These are phyloP conservation scores for Protomyces pachydermus DNA, from an alignment of 1,139 yeast genomes.

Conservation along the genomic window DNA sequence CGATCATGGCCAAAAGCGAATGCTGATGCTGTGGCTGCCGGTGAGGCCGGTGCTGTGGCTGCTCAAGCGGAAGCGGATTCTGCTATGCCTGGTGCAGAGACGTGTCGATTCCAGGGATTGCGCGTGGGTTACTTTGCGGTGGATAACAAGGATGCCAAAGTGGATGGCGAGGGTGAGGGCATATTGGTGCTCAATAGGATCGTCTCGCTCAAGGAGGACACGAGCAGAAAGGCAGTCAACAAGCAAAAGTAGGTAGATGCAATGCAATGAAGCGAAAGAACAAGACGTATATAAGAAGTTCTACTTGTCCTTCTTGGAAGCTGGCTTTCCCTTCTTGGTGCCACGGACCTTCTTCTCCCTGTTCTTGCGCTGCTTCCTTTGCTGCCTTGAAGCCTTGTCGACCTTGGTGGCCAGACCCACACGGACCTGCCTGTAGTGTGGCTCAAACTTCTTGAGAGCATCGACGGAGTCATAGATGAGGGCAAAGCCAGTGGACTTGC, in stretches of 20 bases:
- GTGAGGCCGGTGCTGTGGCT: slow-evolving; percentile 48
- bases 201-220: slow-evolving; percentile 75
- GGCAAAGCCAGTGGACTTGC: slow-evolving; percentile 99
- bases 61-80: slow-evolving; percentile 53
- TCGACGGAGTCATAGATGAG: slow-evolving; percentile 97
- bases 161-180: slow-evolving; percentile 36
- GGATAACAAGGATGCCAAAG: slow-evolving; percentile 64
- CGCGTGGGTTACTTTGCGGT: slow-evolving; percentile 94
- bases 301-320: slow-evolving; percentile 23
- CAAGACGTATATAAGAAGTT: not conserved
- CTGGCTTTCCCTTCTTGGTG: slow-evolving; percentile 26
- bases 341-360: slow-evolving; percentile 43
- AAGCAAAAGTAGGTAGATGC: not conserved
- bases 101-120: slow-evolving; percentile 96
- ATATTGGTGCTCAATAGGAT: slow-evolving; percentile 73
- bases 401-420: slow-evolving; percentile 83
- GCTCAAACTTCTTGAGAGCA: slow-evolving; percentile 98
- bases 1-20: slow-evolving; percentile 67
- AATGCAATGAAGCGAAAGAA: not conserved
- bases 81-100: slow-evolving; percentile 59
- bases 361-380: slow-evolving; percentile 99
- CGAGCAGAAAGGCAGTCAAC: slow-evolving; percentile 11
- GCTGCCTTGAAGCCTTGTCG: slow-evolving; percentile 98
- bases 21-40: slow-evolving; percentile 50
- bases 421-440: slow-evolving; percentile 98